Base-by-base conservation (phyloP, 495 filamentous ascomycete genomes). In the Penicillium simplicissimum region DNA sequence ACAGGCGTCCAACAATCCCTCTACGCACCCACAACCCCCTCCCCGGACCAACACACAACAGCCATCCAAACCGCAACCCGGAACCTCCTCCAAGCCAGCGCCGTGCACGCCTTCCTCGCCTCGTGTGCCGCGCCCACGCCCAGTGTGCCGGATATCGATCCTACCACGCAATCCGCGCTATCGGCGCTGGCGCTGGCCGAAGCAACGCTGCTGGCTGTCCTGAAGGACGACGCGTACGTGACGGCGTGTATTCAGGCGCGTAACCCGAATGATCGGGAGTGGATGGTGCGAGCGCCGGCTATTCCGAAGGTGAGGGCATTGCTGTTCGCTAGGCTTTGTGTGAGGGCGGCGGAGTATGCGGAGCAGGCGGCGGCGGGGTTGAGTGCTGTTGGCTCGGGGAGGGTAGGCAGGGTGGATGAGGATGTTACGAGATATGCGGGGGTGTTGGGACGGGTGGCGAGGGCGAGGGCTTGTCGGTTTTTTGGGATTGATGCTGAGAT, bases 181-280 rank as follows among this genome's bases (percentile, higher is more conserved):
- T 81, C 87, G 13, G 83, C 83, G 1, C 81, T 97, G 7, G 88
- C 92, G 0, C 76, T 96, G 11, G 90, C 92, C 0, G 92, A 96
- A 71, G 94, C 95, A 0, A 97, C 93, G 0, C 82, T 98, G 7
- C 80, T 97, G 2, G 90, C 92, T 3, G 92, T 97, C 1, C 74
- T 94, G 33, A 97, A 96, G 67, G 93, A 97, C 65, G 95, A 98
- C 68, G 91, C 94, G 0, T 97, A 98, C 66, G 87, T 95, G 1
- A 86, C 87, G 3, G 84, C 85, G 14, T 88, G 92, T 34, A 85
- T 90, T 11, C 89, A 92, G 58, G 84, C 86, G 49, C 82, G 91
- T 35, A 93, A 95, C 66, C 82, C 86, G 31, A 86, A 89, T 62
- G 90, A 92, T 71, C 89, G 82, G 36, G 92, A 96, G 64, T 97